Conservation (phyloP, 768 basidiomycete genomes). For the Macrolepiota fuliginosa region DNA sequence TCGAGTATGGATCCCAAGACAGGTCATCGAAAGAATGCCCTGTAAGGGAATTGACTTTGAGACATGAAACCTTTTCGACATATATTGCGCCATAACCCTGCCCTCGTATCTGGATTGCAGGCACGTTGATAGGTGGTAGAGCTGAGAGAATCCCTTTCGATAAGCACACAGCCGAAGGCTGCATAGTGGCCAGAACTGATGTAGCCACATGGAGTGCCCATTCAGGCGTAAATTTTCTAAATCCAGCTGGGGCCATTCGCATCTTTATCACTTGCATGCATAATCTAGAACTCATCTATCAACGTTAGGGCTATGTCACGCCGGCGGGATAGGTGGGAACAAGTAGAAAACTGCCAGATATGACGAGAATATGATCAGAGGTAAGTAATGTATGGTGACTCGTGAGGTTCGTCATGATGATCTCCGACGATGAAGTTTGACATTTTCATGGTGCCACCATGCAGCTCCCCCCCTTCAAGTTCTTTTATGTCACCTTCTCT, state of each 20-base stretch:
- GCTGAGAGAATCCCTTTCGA: not conserved
- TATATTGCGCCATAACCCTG: not conserved
- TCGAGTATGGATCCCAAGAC: not conserved
- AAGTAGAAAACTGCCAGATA: not conserved
- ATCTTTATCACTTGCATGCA: not conserved
- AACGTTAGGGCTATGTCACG: not conserved
- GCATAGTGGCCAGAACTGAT: too few relatives aligned
- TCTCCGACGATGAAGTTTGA: not conserved
- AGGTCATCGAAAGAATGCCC: not conserved
- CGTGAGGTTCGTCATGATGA: too few relatives aligned
- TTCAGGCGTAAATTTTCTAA: not conserved
- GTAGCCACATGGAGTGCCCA: too few relatives aligned
- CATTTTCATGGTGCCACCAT: not conserved
- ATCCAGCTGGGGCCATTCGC: not conserved
- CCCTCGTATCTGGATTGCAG: not conserved
- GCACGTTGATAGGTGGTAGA: not conserved
- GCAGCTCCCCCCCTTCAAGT: not conserved
- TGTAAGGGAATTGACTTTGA: not conserved
- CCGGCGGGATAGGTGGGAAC: slow-evolving; percentile 2
- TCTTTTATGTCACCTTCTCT: too few relatives aligned
- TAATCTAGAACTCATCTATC: not conserved
- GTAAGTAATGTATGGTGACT: not conserved
- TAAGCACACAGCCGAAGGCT: not conserved
- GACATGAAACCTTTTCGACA: not conserved
- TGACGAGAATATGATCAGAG: not conserved